Conservation (phyloP, 2,329 filamentous ascomycete species). For the Curvularia eragrostidis region DNA sequence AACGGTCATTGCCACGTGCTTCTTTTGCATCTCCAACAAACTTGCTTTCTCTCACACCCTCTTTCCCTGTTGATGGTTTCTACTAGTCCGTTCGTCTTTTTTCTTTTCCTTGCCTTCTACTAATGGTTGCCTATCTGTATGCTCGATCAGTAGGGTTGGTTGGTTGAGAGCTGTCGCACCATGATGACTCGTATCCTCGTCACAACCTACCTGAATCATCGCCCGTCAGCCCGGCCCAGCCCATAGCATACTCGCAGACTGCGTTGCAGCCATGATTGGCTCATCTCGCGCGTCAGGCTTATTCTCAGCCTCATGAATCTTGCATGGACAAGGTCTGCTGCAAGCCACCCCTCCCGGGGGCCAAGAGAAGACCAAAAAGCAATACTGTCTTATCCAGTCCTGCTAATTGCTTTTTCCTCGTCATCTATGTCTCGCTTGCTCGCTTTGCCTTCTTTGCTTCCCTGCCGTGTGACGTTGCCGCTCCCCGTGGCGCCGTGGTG, state of each 20-base stretch:
- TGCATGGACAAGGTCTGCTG: background rate
- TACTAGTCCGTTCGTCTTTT: background rate
- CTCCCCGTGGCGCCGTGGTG: background rate
- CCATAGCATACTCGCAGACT: background rate
- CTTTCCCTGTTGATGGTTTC: background rate
- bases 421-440: no score
- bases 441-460: background rate
- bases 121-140: background rate
- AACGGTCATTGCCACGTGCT: conserved; percentile 16
- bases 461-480: background rate
- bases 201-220: conserved; percentile 16
- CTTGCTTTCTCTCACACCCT: conserved; percentile 10
- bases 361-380: background rate
- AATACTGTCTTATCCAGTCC: background rate
- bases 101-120: background rate
- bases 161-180: conserved; percentile 8
- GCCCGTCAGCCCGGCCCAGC: no score
- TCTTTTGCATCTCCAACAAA: conserved; percentile 15
- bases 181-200: conserved; percentile 21
- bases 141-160: background rate
- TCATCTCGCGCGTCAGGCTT: background rate
- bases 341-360: background rate
- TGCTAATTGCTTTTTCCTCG: background rate
- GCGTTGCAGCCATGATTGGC: background rate
- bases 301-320: background rate